These are phyloP conservation scores for Eucalyptus caleyi DNA, from an alignment of 345 rosid genomes.

Conservation along the genomic window DNA sequence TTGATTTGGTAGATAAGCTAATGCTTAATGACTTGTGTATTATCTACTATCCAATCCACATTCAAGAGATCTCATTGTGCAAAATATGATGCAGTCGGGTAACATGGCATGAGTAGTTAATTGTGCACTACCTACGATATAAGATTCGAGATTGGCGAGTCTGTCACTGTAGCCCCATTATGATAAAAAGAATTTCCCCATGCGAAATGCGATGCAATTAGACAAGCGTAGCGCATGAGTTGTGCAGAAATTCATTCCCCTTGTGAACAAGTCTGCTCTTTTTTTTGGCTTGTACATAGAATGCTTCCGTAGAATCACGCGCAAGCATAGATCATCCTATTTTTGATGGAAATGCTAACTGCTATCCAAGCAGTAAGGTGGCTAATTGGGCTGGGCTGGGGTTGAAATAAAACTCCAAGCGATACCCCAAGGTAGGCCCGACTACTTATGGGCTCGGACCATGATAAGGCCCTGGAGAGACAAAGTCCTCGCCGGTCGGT, in stretches of 20 bases:
- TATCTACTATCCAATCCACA: not conserved
- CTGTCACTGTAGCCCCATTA: fast-evolving
- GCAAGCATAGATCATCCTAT: not conserved
- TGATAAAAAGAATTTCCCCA: fast-evolving
- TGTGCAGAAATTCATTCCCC: too few relatives aligned
- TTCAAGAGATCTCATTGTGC: not conserved
- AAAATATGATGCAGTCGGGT: not conserved
- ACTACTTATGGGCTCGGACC: not conserved
- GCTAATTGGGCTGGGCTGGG: not conserved
- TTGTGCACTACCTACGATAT: fast-evolving
- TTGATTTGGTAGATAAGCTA: too few relatives aligned
- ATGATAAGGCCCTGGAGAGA: not conserved
- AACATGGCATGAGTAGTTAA: not conserved
- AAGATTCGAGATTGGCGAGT: not conserved
- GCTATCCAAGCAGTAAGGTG: not conserved
- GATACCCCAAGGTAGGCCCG: not conserved
- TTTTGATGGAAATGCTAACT: not conserved
- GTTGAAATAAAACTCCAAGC: not conserved
- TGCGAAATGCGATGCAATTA: fast-evolving
- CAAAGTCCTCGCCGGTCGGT: not conserved
- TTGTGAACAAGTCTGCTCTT: not conserved
- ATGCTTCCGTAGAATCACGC: not conserved
- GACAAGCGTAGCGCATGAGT: not conserved
- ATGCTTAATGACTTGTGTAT: too few relatives aligned
- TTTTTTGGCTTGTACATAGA: not conserved